Conservation (phyloP, 768 basidiomycete species). For the Serendipita sp. region DNA sequence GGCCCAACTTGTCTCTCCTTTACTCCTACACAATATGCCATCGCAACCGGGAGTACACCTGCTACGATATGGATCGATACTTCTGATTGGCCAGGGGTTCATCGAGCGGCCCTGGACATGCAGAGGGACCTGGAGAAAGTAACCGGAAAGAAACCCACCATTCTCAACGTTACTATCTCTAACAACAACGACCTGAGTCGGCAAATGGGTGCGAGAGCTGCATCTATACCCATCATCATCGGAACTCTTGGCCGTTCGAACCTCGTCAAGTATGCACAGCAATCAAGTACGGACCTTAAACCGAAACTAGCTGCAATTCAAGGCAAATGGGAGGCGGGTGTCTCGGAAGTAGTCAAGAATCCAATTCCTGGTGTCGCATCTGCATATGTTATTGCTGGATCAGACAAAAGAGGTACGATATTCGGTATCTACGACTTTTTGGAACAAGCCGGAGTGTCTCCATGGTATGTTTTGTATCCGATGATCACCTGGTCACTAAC, state of each 20-base stretch:
- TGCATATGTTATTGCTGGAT: constrained; percentile 52
- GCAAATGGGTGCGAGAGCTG: constrained; percentile 10
- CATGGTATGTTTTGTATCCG: constrained; percentile 29
- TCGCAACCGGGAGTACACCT: not conserved
- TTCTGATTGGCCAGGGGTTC: constrained; percentile 45
- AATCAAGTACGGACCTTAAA: constrained; percentile 34
- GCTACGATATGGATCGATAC: constrained; percentile 4
- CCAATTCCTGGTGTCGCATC: constrained; percentile 32
- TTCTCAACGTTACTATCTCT: constrained; percentile 35
- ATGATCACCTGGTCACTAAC: not conserved
- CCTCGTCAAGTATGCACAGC: constrained; percentile 25
- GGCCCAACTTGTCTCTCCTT: constrained; percentile 5
- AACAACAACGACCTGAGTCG: constrained; percentile 15
- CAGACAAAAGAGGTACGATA: constrained; percentile 54
- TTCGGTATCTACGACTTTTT: constrained; percentile 51
- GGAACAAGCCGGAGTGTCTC: constrained; percentile 56
- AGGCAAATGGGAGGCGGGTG: constrained; percentile 53
- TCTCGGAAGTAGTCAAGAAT: constrained; percentile 34
- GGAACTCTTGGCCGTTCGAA: constrained; percentile 47
- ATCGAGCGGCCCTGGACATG: constrained; percentile 44
- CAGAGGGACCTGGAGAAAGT: constrained; percentile 45
- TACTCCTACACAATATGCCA: not conserved
- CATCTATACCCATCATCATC: constrained; percentile 36
- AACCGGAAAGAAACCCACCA: constrained; percentile 33
- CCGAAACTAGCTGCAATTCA: constrained; percentile 41